Base-by-base conservation (phyloP, 1,284 basidiomycete species). In the Fistulinella staudtii region DNA sequence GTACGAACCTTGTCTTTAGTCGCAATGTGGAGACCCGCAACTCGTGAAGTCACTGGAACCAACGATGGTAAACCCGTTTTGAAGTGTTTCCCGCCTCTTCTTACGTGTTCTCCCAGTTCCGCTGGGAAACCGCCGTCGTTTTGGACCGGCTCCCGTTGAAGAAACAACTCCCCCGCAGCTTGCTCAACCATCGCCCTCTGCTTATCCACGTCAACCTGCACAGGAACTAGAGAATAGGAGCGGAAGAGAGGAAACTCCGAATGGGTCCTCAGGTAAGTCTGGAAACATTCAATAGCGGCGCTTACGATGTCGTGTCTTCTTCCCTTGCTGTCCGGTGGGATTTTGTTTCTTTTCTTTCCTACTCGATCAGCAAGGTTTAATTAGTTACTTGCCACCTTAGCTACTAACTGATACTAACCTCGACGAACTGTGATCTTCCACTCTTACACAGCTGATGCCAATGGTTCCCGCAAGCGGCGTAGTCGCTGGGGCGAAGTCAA, bases 401-500 rank as follows among this genome's bases (percentile, higher is more conserved):
- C 79, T 50, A 46, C 74, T 70, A 41, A 66, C 67, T 56, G 56
- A 67, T 75, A 80, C 80, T 83, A 80, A 85, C 76, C 70, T 65
- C 70, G 49, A 66, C 60, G 59, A 53, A 57, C 66, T 55, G 53
- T 58, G 56, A 70, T 68, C 64, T 63, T 53, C 69, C 53, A 65
- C 63, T 67, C 56, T 60, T 55, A 49, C 50, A 54, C 66, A 84
- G 81, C 79, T 75, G 81, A 88, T 64, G 71, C 79, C 53, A 90
- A 92, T 60, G 85, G 81, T 53, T 82, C 90, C 53, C 85, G 93
- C 54, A 96, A 96, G 72, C 82, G 93, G 55, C 86, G 90, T 56
- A 95, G 92, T 58, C 88, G 93, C 52, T 97, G 93, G 93, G 94
- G 94, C 56, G 92, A 95, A 57, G 82, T 79, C 49, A 90, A 92